Conservation (phyloP, 495 filamentous ascomycete genomes). For the Talaromyces adpressus region DNA sequence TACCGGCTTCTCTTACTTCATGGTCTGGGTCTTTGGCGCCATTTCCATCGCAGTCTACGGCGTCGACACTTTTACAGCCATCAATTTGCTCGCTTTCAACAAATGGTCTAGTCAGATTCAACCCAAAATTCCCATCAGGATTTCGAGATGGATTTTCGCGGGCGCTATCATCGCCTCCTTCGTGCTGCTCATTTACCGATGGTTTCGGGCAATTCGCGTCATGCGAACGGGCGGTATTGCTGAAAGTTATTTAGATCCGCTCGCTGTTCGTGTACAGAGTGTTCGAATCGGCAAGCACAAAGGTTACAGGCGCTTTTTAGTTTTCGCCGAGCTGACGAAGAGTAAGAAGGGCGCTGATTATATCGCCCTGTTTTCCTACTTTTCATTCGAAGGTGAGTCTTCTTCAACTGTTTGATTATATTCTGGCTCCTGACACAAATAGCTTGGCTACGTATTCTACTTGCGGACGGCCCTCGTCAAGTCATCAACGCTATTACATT, state of each 20-base stretch:
- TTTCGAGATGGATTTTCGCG: slow-evolving; percentile 85
- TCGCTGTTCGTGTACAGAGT: slow-evolving; percentile 77
- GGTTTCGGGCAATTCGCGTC: slow-evolving; percentile 66
- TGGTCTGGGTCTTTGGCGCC: slow-evolving; percentile 70
- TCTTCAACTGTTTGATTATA: background rate
- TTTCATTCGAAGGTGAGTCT: slow-evolving; percentile 77
- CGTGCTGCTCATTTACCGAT: slow-evolving; percentile 67
- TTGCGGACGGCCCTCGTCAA: slow-evolving; percentile 87
- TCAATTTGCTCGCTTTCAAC: slow-evolving; percentile 80
- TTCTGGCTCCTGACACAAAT: slow-evolving; percentile 13
- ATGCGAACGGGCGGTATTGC: slow-evolving; percentile 82
- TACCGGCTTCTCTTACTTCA: slow-evolving; percentile 72
- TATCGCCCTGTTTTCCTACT: slow-evolving; percentile 87
- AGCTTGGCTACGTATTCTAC: slow-evolving; percentile 82
- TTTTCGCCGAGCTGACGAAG: slow-evolving; percentile 88
- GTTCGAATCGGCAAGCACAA: slow-evolving; percentile 57
- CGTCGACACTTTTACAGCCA: slow-evolving; percentile 86
- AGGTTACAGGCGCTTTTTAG: slow-evolving; percentile 81
- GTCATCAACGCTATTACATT: slow-evolving; percentile 83
- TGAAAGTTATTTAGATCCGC: slow-evolving; percentile 79
- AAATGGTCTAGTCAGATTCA: slow-evolving; percentile 61
- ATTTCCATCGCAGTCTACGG: slow-evolving; percentile 79
- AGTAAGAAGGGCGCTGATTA: slow-evolving; percentile 88
- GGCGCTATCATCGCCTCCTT: slow-evolving; percentile 83
- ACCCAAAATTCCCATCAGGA: slow-evolving; percentile 59